Conservation (phyloP, 2,329 filamentous ascomycete species). For the Drechslerella stenobrocha region DNA sequence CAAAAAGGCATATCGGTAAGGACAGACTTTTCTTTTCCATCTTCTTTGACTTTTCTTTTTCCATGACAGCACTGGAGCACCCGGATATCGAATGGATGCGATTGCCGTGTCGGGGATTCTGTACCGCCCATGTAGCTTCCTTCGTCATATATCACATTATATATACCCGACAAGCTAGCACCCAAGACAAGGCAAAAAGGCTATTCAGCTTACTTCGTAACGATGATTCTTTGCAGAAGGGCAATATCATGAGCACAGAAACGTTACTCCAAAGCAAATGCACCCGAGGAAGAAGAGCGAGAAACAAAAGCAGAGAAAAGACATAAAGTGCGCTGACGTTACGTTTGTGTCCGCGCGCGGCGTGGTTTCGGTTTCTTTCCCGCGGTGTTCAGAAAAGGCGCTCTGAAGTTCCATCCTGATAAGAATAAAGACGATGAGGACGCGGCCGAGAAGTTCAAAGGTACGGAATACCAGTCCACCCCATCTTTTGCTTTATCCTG, state of each 20-base stretch:
- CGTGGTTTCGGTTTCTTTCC: slow-evolving; percentile 31
- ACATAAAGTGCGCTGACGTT: slow-evolving; percentile 46
- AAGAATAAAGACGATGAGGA: slow-evolving; percentile 92
- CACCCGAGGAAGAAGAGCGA: slow-evolving; percentile 14
- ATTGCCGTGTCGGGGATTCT: background rate
- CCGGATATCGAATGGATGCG: background rate
- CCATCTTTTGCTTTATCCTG: background rate
- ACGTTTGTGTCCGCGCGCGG: slow-evolving; percentile 15
- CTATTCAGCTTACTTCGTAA: slow-evolving; percentile 50
- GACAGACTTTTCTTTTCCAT: slow-evolving; percentile 32
- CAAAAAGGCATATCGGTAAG: slow-evolving; percentile 90
- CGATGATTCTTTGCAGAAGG: slow-evolving; percentile 48
- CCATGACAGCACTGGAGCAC: background rate
- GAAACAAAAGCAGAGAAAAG: slow-evolving; percentile 8
- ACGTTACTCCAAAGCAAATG: slow-evolving; percentile 7
- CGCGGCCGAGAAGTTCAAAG: slow-evolving; percentile 91
- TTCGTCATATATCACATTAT: background rate
- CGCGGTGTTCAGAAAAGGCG: slow-evolving; percentile 51
- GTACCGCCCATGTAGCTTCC: background rate
- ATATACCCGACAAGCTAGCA: slow-evolving; percentile 1
- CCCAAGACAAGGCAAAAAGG: slow-evolving; percentile 30
- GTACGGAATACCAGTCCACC: slow-evolving; percentile 55
- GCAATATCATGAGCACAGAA: slow-evolving; percentile 42
- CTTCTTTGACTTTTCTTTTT: slow-evolving; percentile 25
- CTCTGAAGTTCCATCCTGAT: slow-evolving; percentile 75